Evolutionary conservation across 1,284 basidiomycete genomes (phyloP), one percentile per base, ranked within the genome.

Genomic region (Prillingera fragicola): DNA sequence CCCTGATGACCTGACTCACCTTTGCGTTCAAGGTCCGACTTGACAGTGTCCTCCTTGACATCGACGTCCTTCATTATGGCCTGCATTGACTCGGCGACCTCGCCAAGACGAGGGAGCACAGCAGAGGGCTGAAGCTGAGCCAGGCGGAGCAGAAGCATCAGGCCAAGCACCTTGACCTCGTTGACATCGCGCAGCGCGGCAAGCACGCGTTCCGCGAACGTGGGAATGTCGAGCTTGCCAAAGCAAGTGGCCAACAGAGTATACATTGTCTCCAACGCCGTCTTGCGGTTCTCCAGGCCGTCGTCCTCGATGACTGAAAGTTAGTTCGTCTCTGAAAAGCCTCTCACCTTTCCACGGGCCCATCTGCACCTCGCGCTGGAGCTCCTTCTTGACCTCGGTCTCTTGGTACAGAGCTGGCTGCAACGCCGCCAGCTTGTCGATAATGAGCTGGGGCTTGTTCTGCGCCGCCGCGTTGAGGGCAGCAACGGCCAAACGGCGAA

Each of bases 81-180:
- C 61, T 86, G 83, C 55, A 98, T 78, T 21, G 81, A 78, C 4
- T 83, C 83, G 1, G 85, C 84, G 9, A 85, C 79, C 47, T 92
- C 89, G 59, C 96, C 91, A 38, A 98, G 77, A 23, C 85, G 80
- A 58, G 86, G 81, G n/a, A 83, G 75, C 19, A 95, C 81, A 18
- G 84, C 81, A 0, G 83, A 80, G 2, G 87, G 86, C 1, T 87
- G 85, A 17, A 92, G 79, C 62, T 87, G 83, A 4, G 88, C 81
- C 4, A 99, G 78, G 19, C 91, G 83, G 74, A 91, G 87, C 26
- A 97, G 77, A 74, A 96, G 86, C 80, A 98, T 86, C 71, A 95
- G 89, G 48, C 84, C 91, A 45, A 98, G 80, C 31, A 95, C 88
- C 73, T 97, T 97, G 75, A 99, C 87, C 65, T 97, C 92, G 66